Base-by-base conservation (phyloP, 768 basidiomycete species). In the Boletus rubescentipes region DNA sequence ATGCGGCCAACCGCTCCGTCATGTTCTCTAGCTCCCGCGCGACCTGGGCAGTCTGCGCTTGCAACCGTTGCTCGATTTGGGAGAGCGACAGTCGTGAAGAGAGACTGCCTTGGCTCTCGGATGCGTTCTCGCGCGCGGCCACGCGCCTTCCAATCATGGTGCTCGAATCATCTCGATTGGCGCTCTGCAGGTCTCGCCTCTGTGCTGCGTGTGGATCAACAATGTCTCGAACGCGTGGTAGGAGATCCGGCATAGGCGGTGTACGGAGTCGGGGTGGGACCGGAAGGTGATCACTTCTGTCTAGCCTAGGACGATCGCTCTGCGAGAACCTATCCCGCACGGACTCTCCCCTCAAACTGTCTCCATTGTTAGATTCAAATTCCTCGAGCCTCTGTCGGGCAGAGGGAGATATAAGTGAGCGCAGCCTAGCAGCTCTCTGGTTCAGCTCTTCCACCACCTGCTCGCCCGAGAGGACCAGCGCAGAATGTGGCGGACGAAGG, bases 71-170 rank as follows among this genome's bases (percentile, higher is more conserved):
- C 35, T 70, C 70, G 1, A 73, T 50, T 40, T 55, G 63, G 35
- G 65, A 57, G 32, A 65, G 40, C 39, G 67, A 53, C 7, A 62
- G 49, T 37, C 65, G 57, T 12, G 62, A 54, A 29, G 53, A 61
- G 44, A 60, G 59, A 31, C 54, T 55, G 16, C 46, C 39, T 1
- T 58, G 66, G n/a, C 47, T 35, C 6, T 68, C 60, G 32, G 66
- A 46, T 35, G 60, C 54, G 30, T 53, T 60, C 18, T 61, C 49
- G 49, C 70, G 70, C 3, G 72, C 72, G 4, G 70, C 67, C 39
- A 71, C 70, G 36, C 69, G 70, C 26, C 72, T 65, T 34, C 70
- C 70, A 16, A 73, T 72, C 67, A 70, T 66, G 5, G 70, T 71
- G 10, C 58, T 68, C 15, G 72, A 55, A 9, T 71, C 70, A n/a